phyloP scores from a whole-genome alignment of 345 rosid species.

The Bretschneidera sinensis region DNA sequence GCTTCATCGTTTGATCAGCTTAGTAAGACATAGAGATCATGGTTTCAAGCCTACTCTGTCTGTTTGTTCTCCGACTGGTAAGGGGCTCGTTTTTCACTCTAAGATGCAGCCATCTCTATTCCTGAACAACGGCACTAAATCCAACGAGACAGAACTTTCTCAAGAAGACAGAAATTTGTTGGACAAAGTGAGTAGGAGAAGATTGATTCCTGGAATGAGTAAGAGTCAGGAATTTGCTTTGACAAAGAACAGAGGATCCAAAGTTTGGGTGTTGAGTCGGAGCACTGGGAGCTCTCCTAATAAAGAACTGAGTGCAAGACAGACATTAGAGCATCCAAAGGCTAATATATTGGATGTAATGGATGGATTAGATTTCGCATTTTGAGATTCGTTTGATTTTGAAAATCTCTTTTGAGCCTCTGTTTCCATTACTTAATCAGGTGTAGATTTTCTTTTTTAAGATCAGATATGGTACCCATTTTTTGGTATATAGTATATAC shows the following conservation, averaged over 20 bases:
- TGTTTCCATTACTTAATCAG: no score
- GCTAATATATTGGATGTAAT: slow-evolving; percentile 40
- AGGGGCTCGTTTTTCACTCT: slow-evolving; percentile 22
- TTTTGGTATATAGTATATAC: no score
- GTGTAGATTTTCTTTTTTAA: no score
- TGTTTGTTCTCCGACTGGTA: slow-evolving; percentile 29
- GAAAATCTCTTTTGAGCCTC: not conserved
- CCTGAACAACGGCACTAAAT: slow-evolving; percentile 16
- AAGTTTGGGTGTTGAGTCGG: slow-evolving; percentile 43
- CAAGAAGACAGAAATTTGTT: slow-evolving; percentile 59
- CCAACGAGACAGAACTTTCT: slow-evolving; percentile 37
- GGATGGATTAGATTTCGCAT: slow-evolving; percentile 45
- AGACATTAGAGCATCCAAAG: slow-evolving; percentile 17
- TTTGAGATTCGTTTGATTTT: not conserved
- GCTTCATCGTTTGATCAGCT: slow-evolving; percentile 69
- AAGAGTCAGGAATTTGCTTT: slow-evolving; percentile 69
- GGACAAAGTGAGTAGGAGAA: slow-evolving; percentile 39
- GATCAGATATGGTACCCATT: no score
- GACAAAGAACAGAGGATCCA: slow-evolving; percentile 28
- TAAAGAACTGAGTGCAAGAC: slow-evolving; percentile 13
- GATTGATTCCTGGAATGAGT: slow-evolving; percentile 54
- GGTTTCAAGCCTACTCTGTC: slow-evolving; percentile 33
- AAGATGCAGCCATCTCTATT: slow-evolving; percentile 35
- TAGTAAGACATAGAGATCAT: slow-evolving; percentile 43
- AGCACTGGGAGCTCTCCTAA: slow-evolving; percentile 70